Evolutionary conservation across 345 rosid genomes (phyloP).

Genomic region (Angophora floribunda): DNA sequence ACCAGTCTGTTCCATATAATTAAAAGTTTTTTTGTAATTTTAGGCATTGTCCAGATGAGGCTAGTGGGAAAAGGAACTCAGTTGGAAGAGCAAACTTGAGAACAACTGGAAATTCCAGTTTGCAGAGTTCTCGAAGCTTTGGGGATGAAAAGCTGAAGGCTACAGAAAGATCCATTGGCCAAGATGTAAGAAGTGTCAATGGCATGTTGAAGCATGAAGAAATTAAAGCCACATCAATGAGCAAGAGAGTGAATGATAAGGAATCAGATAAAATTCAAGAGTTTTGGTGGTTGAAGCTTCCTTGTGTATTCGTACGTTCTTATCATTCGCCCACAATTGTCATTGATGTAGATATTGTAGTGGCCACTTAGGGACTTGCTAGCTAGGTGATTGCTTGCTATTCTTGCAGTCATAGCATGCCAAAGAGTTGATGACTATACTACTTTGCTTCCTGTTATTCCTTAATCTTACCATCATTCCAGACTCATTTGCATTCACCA

Average conservation of each 20-base stretch:
- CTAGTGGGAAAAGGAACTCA: constrained; percentile 8
- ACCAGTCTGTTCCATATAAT: background rate
- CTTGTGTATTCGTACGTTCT: constrained; percentile 52
- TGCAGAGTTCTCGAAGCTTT: background rate
- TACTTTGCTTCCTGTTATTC: background rate
- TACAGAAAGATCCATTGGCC: background rate
- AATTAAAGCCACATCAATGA: background rate
- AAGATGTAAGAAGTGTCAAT: background rate
- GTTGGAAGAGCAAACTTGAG: constrained; percentile 13
- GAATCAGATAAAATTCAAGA: constrained; percentile 11
- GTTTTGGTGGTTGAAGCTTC: constrained; percentile 77
- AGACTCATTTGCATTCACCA: background rate
- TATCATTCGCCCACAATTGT: background rate
- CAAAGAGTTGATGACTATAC: background rate
- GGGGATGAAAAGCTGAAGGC: constrained; percentile 9
- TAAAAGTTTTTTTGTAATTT: background rate
- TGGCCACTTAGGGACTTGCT: background rate
- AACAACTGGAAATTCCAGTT: background rate
- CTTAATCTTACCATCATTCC: background rate
- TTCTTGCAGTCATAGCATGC: background rate
- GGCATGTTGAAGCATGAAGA: background rate
- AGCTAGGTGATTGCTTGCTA: background rate
- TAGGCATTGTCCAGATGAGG: constrained; percentile 39
- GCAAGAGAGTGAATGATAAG: constrained; percentile 9
- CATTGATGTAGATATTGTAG: background rate